phyloP scores from a whole-genome alignment of 2,329 filamentous ascomycete genomes.

The Ophiocordyceps polyrhachis-furcata region DNA sequence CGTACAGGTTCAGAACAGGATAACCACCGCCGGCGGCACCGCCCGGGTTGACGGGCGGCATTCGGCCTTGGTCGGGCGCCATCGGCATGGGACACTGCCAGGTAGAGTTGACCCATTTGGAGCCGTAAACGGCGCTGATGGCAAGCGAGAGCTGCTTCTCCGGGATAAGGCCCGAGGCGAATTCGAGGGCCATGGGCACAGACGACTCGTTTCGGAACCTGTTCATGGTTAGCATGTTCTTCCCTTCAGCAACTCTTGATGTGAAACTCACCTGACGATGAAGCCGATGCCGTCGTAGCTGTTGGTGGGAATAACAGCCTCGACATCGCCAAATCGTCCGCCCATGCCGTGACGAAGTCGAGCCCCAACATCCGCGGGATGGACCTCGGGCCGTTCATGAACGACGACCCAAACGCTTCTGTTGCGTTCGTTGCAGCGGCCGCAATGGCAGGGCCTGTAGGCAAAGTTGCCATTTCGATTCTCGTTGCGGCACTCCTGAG shows the following conservation, averaged over 20 bases:
- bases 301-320: constrained; percentile 8
- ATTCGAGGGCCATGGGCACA: constrained; percentile 8
- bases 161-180: constrained; percentile 7
- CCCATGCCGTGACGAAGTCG: constrained; percentile 13
- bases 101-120: constrained; percentile 12
- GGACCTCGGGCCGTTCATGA: constrained; percentile 1
- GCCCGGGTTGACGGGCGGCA: neutral
- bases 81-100: neutral
- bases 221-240: neutral
- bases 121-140: constrained; percentile 11
- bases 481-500: constrained; percentile 8
- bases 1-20: neutral
- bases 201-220: constrained; percentile 12
- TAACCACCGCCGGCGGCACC: neutral
- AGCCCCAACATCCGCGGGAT: constrained; percentile 7
- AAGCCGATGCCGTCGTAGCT: constrained; percentile 5
- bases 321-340: constrained; percentile 12
- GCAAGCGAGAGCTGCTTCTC: constrained; percentile 10
- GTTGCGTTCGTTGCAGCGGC: constrained; percentile 11
- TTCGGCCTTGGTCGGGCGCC: neutral
- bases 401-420: constrained; percentile 12
- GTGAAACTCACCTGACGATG: constrained; percentile 11
- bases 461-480: constrained; percentile 2
- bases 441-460: constrained; percentile 13
- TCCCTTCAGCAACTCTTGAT: neutral